phyloP scores from a whole-genome alignment of 2,329 filamentous ascomycete genomes.

The Verticillium klebahnii region DNA sequence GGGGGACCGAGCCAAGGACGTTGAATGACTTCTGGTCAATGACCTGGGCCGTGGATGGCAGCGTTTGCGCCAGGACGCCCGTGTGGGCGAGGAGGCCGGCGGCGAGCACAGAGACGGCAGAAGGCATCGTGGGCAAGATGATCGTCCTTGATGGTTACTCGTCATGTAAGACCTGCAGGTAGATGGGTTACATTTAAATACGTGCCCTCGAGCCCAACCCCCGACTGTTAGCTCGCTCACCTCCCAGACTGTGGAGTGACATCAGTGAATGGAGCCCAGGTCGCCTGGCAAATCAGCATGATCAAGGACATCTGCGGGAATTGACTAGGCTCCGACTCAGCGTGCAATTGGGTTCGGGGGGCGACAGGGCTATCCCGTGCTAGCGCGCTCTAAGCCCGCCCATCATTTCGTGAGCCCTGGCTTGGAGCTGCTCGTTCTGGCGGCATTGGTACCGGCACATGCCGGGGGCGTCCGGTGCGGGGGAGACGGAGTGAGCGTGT shows the following conservation, averaged over 20 bases:
- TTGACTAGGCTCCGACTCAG: neutral
- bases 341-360: neutral
- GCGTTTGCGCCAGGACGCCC: conserved; percentile 12
- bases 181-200: neutral
- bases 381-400: neutral
- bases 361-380: neutral
- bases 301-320: neutral
- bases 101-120: conserved; percentile 1
- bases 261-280: neutral
- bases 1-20: conserved; percentile 31
- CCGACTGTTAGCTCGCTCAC: neutral
- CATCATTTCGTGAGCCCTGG: neutral
- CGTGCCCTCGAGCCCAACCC: neutral
- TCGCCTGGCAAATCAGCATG: neutral
- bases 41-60: conserved; percentile 26
- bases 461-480: neutral
- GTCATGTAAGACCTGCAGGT: neutral
- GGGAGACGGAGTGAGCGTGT: neutral
- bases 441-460: neutral
- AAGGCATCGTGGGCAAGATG: neutral
- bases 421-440: neutral
- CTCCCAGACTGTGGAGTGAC: neutral
- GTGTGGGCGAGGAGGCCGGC: conserved; percentile 12
- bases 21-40: conserved; percentile 41
- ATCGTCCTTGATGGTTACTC: neutral